Evolutionary conservation across 495 filamentous ascomycete genomes (phyloP), one percentile per base, ranked within the genome.

Genomic region (Penicillium waksmanii): DNA sequence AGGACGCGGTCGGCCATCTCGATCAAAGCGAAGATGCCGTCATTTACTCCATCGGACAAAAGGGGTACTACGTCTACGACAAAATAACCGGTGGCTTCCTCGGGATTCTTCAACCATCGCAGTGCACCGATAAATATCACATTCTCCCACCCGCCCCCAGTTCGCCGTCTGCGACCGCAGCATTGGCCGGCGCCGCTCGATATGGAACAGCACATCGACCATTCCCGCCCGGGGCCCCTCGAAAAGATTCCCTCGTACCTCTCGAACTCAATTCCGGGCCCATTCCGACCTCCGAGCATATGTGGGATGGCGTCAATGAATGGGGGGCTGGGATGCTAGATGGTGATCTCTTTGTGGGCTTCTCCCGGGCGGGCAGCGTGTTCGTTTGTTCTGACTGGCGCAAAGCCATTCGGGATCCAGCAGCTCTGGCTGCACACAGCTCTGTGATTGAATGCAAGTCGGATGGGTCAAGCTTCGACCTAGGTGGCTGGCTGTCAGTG

Each of bases 321-420:
- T 77, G 75, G 75, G 75, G 75, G 43, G 69, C 75, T 3, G 75
- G 75, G 6, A 77, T 76, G 73, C 21, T 72, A 15, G 27, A 72
- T 23, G 70, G 72, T 6, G 60, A 73, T 31, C 64, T 77, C 11
- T 77, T 77, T 33, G 73, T 73, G 0, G 75, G 75, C 7, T 69
- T 76, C 46, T 76, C 73, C 17, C 73, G 75, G 10, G 69, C 69
- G 6, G 75, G 75, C 13, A 67, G 72, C 19, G 70, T 76, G 8
- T 76, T 77, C 38, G 62, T 77, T 4, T 76, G 75, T 58, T 71
- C 72, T 2, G 55, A 73, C 49, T 77, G 72, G 72, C 75, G 72
- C 17, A 76, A 74, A 36, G 70, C 75, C 5, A 55, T 76, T 8
- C 65, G 58, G 1, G 66, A 71, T 18, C 53, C 54, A 47, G 15